Evolutionary conservation across 148 eudicot genomes (phyloP), one percentile per base, ranked within the genome.

Genomic region (Diospyros lotus): DNA sequence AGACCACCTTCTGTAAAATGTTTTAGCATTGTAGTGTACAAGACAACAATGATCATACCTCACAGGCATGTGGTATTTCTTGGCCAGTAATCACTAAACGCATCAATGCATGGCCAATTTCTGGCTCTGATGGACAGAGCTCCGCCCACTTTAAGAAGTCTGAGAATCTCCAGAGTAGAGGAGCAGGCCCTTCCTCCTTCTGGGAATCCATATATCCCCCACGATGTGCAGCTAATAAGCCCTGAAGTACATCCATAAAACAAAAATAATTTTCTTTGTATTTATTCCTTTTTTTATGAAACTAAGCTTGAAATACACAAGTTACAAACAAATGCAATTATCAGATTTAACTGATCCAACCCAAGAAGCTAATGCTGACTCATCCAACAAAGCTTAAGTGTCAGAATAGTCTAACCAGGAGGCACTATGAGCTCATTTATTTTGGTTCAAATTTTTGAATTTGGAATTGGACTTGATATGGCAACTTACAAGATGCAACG

Each of bases 131-230:
- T 44, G 97, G 96, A 79, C 99, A 95, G 76, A 95, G 88, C 66
- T 95, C 94, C 69, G 97, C 97, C 99, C 99, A 95, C 83, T 88
- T 92, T 64, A 95, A 78, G 80, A 95, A 95, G 84, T 95, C 99
- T 1, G 92, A 89, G 84, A 90, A 89, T 82, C 99, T 89, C 99
- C 99, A 95, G 67, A 95, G 76, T 75, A 95, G 81, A 66, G 99
- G 99, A 78, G 99, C 94, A 81, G 99, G 99, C 48, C 99, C 99
- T 82, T 95, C 99, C 75, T 95, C 99, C 82, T 87, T 90, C 78
- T 95, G 99, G 62, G 90, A 88, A 79, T 95, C 99, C 83, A 95
- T 95, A 84, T 95, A 95, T 56, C 97, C 99, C 74, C 99, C 99
- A 69, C 99, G 99, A 85, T 95, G 99, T 55, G 99, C 99, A 70